A percentile compares a stretch with the other conserved stretches of the same genome.
Conservation (phyloP, 352 stramenopile genomes). For the Phytophthora palmivora region DNA sequence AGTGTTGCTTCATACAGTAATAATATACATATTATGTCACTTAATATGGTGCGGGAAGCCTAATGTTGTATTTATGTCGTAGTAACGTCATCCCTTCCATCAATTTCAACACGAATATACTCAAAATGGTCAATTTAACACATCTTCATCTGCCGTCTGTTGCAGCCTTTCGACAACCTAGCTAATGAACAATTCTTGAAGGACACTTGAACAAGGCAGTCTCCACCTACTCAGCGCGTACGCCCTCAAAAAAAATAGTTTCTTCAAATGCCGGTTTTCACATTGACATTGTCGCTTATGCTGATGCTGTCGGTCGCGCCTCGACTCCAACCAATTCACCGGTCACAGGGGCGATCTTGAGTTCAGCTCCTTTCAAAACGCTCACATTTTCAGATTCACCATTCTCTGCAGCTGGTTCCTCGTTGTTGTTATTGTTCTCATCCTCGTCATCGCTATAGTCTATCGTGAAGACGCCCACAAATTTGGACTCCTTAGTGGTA, state of each 20-base stretch:
- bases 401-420: slow-evolving; percentile 10
- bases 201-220: slow-evolving; percentile 8
- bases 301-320: slow-evolving; percentile 24
- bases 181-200: slow-evolving; percentile 32
- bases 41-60: too few relatives aligned
- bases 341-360: slow-evolving; percentile 2
- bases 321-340: slow-evolving; percentile 21
- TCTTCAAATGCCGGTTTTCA: slow-evolving; percentile 12
- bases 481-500: slow-evolving; percentile 43
- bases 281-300: slow-evolving; percentile 14
- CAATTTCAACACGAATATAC: too few relatives aligned
- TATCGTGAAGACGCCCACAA: slow-evolving; percentile 84
- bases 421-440: slow-evolving; percentile 39
- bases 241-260: slow-evolving; percentile 30
- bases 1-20: too few relatives aligned
- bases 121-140: slow-evolving; percentile 37
- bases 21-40: too few relatives aligned
- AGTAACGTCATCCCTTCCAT: too few relatives aligned
- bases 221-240: slow-evolving; percentile 11
- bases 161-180: slow-evolving; percentile 9
- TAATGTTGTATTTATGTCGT: too few relatives aligned
- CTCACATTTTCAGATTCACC: slow-evolving; percentile 2
- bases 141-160: slow-evolving; percentile 11
- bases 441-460: slow-evolving; percentile 83
- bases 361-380: slow-evolving; percentile 14